Evolutionary conservation across 345 rosid species (phyloP).

Genomic region (Linum lewisii): DNA sequence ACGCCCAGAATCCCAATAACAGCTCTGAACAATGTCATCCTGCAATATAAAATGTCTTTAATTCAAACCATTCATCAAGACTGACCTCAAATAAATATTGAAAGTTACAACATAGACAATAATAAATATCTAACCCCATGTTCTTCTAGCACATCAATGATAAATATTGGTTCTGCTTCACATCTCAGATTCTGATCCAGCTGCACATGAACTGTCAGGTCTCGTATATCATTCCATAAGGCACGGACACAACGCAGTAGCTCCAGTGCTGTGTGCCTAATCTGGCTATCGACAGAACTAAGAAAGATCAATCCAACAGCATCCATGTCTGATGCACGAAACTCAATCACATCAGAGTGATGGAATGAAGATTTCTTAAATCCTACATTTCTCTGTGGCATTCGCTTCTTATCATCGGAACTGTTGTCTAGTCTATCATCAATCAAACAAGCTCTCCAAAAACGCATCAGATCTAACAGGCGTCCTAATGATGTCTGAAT

Average conservation of each 20-base stretch:
- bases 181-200: conserved; percentile 48
- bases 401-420: conserved; percentile 38
- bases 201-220: conserved; percentile 45
- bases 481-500: conserved; percentile 92
- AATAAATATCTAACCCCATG: conserved; percentile 60
- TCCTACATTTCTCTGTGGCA: conserved; percentile 43
- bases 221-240: conserved; percentile 78
- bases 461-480: conserved; percentile 91
- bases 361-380: conserved; percentile 66
- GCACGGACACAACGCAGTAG: conserved; percentile 93
- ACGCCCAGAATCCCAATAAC: conserved; percentile 92
- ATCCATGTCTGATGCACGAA: conserved; percentile 85
- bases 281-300: conserved; percentile 93
- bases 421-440: conserved; percentile 50
- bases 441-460: conserved; percentile 91
- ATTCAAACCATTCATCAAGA: background rate
- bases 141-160: conserved; percentile 92
- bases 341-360: conserved; percentile 69
- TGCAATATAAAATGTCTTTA: conserved; percentile 18
- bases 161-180: conserved; percentile 84
- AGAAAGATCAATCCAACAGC: conserved; percentile 98
- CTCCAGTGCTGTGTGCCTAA: conserved; percentile 92
- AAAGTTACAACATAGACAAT: background rate
- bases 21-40: conserved; percentile 98
- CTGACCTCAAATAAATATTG: background rate